phyloP scores from a whole-genome alignment of 495 filamentous ascomycete genomes.

The Aspergillus steynii region DNA sequence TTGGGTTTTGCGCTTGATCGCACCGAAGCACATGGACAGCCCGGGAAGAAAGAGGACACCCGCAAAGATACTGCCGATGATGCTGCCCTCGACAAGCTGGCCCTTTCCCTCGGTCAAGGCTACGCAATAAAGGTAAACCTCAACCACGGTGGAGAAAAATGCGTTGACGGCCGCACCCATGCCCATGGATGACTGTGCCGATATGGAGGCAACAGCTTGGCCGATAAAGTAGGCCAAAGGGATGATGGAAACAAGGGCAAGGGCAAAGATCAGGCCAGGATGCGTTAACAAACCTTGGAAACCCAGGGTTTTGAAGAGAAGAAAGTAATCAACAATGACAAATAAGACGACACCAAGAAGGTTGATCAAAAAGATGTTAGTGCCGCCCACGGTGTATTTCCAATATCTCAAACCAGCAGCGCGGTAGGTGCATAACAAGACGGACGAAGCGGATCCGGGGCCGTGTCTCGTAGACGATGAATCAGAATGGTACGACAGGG shows the following conservation, averaged over 20 bases:
- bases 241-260: slow-evolving; percentile 87
- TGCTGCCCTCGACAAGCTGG: slow-evolving; percentile 90
- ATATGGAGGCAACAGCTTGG: slow-evolving; percentile 98
- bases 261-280: slow-evolving; percentile 80
- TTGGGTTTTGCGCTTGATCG: slow-evolving; percentile 96
- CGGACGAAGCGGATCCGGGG: slow-evolving; percentile 73
- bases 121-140: slow-evolving; percentile 97
- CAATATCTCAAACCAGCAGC: slow-evolving; percentile 94
- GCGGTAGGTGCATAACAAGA: slow-evolving; percentile 94
- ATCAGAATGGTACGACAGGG: slow-evolving; percentile 89
- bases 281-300: slow-evolving; percentile 70
- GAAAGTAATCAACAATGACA: slow-evolving; percentile 86
- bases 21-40: slow-evolving; percentile 98
- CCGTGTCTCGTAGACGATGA: slow-evolving; percentile 68
- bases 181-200: slow-evolving; percentile 99
- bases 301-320: slow-evolving; percentile 67
- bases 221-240: slow-evolving; percentile 99
- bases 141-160: slow-evolving; percentile 98
- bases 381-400: slow-evolving; percentile 98
- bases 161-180: slow-evolving; percentile 96
- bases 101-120: slow-evolving; percentile 92
- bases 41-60: slow-evolving; percentile 95
- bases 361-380: slow-evolving; percentile 99
- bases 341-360: slow-evolving; percentile 87
- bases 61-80: slow-evolving; percentile 96